Base-by-base conservation (phyloP, 768 basidiomycete genomes). In the Lactifluus rugatus region DNA sequence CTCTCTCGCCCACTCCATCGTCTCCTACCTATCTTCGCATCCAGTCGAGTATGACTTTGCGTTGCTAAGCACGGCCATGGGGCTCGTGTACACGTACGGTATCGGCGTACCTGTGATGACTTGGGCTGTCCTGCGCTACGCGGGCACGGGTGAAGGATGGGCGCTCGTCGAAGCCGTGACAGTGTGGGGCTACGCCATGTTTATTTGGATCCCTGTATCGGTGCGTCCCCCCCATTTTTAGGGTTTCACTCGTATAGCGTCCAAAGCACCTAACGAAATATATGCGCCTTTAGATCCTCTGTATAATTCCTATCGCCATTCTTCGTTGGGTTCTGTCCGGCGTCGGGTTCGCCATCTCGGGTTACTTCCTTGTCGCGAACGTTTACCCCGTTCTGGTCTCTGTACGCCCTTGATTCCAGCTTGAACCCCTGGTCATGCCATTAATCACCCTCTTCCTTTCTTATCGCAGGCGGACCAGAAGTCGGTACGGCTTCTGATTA, bases 381-480 rank as follows among this genome's bases (percentile, higher is more conserved):
- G 81, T 96, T 47, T 98, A 96, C 65, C 95, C 95, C 3, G 80
- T 96, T 52, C 82, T 98, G 28, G 83, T 88, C 36, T 79, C 82
- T 9, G 93, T 94, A 64, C 65, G 87, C 76, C 50, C 16, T 23
- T 11, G 14, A 48, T 48, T 19, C 17, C n/a, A n/a, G n/a, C 7
- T 37, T 39, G 25, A 36, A 16, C 5, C 14, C 31, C 13, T 9
- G 21, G n/a, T n/a, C 26, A 8, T 26, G 31, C 10, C 10, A 32
- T 16, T 45, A 46, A 36, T 39, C 19, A 36, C 28, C 2, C n/a
- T 37, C 26, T 19, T 45, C 26, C 2, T 19, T 23, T 23, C 19
- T 51, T 19, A 52, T 56, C 2, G 21, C 63, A 92, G 88, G 89
- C 89, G 57, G 93, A 92, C 73, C 84, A 86, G 63, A 95, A 87